These are phyloP conservation scores for Begonia loranthoides DNA, from an alignment of 306 rosid genomes.

Conservation along the genomic window DNA sequence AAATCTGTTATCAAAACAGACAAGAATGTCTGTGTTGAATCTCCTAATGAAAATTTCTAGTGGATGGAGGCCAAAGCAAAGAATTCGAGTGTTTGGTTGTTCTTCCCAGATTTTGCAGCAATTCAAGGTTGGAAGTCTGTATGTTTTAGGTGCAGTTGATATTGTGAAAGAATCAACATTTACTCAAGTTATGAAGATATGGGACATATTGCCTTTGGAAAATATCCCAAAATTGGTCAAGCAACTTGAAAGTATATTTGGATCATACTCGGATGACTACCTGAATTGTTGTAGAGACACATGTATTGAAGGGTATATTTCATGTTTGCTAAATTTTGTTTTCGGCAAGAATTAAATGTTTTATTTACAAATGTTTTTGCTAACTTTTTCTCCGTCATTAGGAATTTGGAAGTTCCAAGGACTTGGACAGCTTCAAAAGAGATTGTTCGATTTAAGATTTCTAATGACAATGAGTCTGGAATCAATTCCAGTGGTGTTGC, in stretches of 20 bases:
- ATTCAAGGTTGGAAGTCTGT: constrained; percentile 43
- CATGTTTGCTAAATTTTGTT: background rate
- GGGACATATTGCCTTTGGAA: constrained; percentile 52
- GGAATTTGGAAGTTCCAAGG: constrained; percentile 42
- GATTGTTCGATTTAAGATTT: constrained; percentile 26
- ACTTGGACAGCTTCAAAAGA: constrained; percentile 31
- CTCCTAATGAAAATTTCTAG: constrained; percentile 45
- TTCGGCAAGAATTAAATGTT: background rate
- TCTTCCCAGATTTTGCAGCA: constrained; percentile 37
- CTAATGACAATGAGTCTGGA: constrained; percentile 9
- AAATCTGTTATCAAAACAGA: constrained; percentile 17
- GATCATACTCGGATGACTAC: constrained; percentile 38
- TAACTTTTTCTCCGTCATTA: constrained; percentile 1
- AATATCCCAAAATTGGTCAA: constrained; percentile 40
- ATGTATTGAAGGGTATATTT: constrained; percentile 38
- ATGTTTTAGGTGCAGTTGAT: constrained; percentile 42
- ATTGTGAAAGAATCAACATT: constrained; percentile 25
- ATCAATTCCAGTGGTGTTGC: constrained; percentile 13
- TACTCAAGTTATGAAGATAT: constrained; percentile 51
- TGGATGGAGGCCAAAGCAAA: constrained; percentile 67
- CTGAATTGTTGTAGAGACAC: constrained; percentile 37
- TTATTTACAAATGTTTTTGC: background rate
- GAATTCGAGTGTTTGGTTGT: constrained; percentile 15
- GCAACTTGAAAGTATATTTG: constrained; percentile 44
- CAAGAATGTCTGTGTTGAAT: constrained; percentile 30